Base-by-base conservation (phyloP, 768 basidiomycete species). In the Tricholoma bakamatsutake region DNA sequence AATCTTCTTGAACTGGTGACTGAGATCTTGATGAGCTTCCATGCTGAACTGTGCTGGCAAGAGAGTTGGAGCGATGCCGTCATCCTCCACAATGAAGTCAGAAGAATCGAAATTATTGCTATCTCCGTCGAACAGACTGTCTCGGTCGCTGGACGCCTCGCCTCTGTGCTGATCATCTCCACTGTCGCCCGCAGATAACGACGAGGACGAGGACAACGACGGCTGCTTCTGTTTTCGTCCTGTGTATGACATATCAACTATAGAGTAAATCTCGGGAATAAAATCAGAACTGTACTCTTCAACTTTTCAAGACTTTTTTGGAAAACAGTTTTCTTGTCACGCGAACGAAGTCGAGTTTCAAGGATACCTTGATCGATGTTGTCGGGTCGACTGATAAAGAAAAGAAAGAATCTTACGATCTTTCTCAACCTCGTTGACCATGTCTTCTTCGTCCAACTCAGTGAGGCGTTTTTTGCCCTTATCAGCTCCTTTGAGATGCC, bases 1-100 rank as follows among this genome's bases (percentile, higher is more conserved):
- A 43, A 93, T 77, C 37, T 88, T 85, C 71, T 93, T 93, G 80
- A 93, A 92, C 58, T 93, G 88, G 59, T 87, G 80, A 12, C 80
- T 72, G 17, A 88, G 74, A 62, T 90, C 87, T 65, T 92, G 84
- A 65, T 88, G 85, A 1, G 84, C 77, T 53, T 80, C 80, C 84
- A 89, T 84, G 68, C 90, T 93, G 71, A 91, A 96, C 62, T 87
- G 81, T 51, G 76, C 75, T 8, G 90, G 91, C n/a, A 92, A 75
- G 34, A 77, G 69, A 17, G 79, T 68, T 3, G 66, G 63, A 0
- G 64, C 72, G 24, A 57, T 67, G 7, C 66, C 74, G 56, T 86
- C 83, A 58, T 91, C 88, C 35, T 90, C 82, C 31, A 90, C 84
- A 57, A 90, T 88, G 54, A 76, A 79, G 54, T 71, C 68, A 15